phyloP scores from a whole-genome alignment of 108 stramenopile genomes.

The Pseudonitzschia delicatissima region DNA sequence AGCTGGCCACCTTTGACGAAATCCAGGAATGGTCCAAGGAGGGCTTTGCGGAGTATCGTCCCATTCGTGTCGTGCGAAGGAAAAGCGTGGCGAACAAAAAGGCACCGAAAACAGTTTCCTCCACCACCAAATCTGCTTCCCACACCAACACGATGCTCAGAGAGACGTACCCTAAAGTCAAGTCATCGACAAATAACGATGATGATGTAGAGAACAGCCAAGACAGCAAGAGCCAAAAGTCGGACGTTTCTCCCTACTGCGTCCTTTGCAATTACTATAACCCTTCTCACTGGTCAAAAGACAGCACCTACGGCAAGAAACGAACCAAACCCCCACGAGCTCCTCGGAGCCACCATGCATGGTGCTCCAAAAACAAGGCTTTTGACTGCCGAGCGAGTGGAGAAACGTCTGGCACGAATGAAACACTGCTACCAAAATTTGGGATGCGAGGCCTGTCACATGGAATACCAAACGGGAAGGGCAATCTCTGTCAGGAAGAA shows the following conservation, averaged over 20 bases:
- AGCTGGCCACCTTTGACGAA: constrained; percentile 20
- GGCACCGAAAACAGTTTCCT: too few relatives aligned
- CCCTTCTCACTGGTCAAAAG: not conserved
- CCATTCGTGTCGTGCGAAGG: not conserved
- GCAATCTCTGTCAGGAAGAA: not conserved
- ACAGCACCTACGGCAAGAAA: not conserved
- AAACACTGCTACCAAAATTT: constrained; percentile 15
- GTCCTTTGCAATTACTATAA: constrained; percentile 26
- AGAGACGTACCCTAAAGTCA: not conserved
- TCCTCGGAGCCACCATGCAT: constrained; percentile 39
- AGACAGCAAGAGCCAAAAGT: not conserved
- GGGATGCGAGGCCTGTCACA: constrained; percentile 31
- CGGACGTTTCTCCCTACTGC: constrained; percentile 30
- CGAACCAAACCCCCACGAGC: not conserved
- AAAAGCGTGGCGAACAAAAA: too few relatives aligned
- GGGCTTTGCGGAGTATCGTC: not conserved
- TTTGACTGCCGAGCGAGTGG: constrained; percentile 25
- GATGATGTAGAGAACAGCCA: too few relatives aligned
- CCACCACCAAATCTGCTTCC: too few relatives aligned
- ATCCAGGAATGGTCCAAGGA: constrained; percentile 26
- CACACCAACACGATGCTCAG: too few relatives aligned
- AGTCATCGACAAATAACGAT: not conserved
- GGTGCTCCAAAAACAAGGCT: constrained; percentile 37
- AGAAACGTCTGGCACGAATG: constrained; percentile 33
- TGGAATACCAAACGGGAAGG: constrained; percentile 29